Evolutionary conservation across 768 basidiomycete species (phyloP).

Genomic region (Tephrocybe rancida): DNA sequence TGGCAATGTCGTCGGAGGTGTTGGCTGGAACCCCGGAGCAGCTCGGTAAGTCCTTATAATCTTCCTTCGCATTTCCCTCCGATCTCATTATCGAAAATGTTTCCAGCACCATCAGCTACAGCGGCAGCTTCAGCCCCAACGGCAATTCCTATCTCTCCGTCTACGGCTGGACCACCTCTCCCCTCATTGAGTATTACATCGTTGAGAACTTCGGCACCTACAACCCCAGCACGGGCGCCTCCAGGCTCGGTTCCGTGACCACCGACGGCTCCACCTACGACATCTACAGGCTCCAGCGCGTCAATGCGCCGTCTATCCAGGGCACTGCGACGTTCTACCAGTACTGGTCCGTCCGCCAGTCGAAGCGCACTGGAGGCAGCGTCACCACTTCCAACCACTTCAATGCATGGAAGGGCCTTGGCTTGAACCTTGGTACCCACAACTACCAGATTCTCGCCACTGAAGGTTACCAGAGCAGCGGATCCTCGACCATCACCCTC

Average conservation of each 20-base stretch:
- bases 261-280: conserved; percentile 45
- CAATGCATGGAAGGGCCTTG: conserved; percentile 40
- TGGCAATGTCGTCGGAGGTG: conserved; percentile 41
- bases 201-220: conserved; percentile 41
- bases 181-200: conserved; percentile 52
- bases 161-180: conserved; percentile 48
- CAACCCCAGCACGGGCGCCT: conserved; percentile 36
- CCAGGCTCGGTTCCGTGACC: conserved; percentile 38
- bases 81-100: background rate
- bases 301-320: conserved; percentile 42
- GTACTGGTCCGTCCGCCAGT: conserved; percentile 46
- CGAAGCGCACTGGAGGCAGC: conserved; percentile 34
- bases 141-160: conserved; percentile 47
- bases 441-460: conserved; percentile 51
- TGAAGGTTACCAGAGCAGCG: conserved; percentile 46
- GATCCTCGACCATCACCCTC: conserved; percentile 23
- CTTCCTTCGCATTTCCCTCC: background rate
- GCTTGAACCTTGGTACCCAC: conserved; percentile 40
- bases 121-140: conserved; percentile 35
- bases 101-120: conserved; percentile 37
- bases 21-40: conserved; percentile 35
- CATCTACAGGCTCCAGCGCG: conserved; percentile 38
- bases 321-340: conserved; percentile 48
- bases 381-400: conserved; percentile 43
- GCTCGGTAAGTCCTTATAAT: conserved; percentile 21